phyloP scores from a whole-genome alignment of 352 stramenopile species.

The Globisporangium alternatum region DNA sequence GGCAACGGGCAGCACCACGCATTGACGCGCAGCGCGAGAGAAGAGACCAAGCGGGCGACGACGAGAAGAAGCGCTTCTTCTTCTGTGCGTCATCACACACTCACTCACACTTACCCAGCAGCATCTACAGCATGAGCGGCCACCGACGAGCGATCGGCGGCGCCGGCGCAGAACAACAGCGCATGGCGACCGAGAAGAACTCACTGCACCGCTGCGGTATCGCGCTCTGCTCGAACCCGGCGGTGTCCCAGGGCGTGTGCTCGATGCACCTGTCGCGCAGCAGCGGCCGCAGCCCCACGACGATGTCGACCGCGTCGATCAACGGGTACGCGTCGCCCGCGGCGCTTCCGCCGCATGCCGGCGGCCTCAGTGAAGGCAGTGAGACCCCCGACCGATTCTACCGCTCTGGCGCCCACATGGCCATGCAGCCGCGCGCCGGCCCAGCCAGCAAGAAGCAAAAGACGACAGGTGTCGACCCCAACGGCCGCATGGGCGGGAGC shows the following conservation, averaged over 20 bases:
- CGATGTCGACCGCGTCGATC: conserved; percentile 4
- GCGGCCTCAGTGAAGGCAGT: conserved; percentile 22
- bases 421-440: conserved; percentile 48
- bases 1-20: background rate
- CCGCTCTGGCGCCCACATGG: conserved; percentile 40
- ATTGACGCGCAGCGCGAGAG: background rate
- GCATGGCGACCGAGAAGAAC: conserved; percentile 34
- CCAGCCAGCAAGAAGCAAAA: conserved; percentile 62
- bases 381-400: conserved; percentile 52
- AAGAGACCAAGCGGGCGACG: background rate
- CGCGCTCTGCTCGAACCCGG: conserved; percentile 73
- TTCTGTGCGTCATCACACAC: background rate
- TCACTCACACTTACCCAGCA: background rate
- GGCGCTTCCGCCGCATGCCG: conserved; percentile 7
- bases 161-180: conserved; percentile 3
- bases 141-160: conserved; percentile 9
- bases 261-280: conserved; percentile 67
- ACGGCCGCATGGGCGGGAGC: background rate
- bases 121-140: conserved; percentile 4
- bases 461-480: conserved; percentile 28
- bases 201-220: conserved; percentile 77
- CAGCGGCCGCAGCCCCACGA: conserved; percentile 3
- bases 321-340: conserved; percentile 22
- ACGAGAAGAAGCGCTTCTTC: background rate
- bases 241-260: conserved; percentile 72